Base-by-base conservation (phyloP, 768 basidiomycete species). In the Solioccasus polychromus region DNA sequence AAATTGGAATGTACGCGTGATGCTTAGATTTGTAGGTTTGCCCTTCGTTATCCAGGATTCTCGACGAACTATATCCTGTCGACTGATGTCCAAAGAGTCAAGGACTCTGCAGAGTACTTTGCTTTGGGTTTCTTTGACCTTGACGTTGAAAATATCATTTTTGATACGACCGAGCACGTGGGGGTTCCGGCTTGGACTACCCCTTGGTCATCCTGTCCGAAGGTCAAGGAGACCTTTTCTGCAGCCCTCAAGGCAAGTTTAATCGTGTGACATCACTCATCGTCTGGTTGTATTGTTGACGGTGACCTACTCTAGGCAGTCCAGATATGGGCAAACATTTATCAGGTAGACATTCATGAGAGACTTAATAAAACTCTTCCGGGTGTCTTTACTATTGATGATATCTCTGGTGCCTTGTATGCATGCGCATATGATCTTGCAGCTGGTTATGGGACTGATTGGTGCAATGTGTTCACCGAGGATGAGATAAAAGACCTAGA, bases 71-170 rank as follows among this genome's bases (percentile, higher is more conserved):
- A n/a, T n/a, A n/a, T n/a, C n/a, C n/a, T 55, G 12, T 56, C 58
- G 6, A 57, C 54, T 10, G 17, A 28, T 0, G 32, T 50, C 2
- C 50, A 19, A 19, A 52, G 62, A 45, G 68, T 73, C 30, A 52
- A 70, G n/a, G 71, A 74, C 47, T 70, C 70, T 12, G 62, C 72
- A 8, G 58, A 66, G 51, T 72, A 68, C 62, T 74, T 73, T 46
- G 52, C 60, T 39, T 54, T 61, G 38, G 73, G 71, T 4, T 67
- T 69, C 52, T 70, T 71, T 44, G 73, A 71, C 4, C 60, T 62
- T 0, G 50, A 37, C 4, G 47, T 45, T 7, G 60, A 66, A 32
- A 41, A 56, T 3, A 51, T 66, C 8, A 7, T 62, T 66, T 46
- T 40, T 57, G 12, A 62, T n/a, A n/a, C n/a, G n/a, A n/a, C n/a